These are phyloP conservation scores for Orbilia blumenaviensis DNA, from an alignment of 2,329 filamentous ascomycete species.

Conservation along the genomic window DNA sequence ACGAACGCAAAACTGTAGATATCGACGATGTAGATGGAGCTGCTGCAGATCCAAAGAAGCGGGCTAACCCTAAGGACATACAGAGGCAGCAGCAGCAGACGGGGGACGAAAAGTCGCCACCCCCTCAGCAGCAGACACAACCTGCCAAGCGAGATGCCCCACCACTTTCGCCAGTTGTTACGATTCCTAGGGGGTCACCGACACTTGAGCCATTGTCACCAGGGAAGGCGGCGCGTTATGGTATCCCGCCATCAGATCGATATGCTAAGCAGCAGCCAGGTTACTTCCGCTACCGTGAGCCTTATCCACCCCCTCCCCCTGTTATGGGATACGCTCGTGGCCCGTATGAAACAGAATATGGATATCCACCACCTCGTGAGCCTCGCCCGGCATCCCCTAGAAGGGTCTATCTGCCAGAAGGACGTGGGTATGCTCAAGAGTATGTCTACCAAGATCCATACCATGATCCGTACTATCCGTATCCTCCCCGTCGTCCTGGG, in stretches of 20 bases:
- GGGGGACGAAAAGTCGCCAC: constrained; percentile 21
- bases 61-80: constrained; percentile 29
- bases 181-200: constrained; percentile 40
- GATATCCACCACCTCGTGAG: constrained; percentile 35
- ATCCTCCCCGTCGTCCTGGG: constrained; percentile 23
- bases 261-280: constrained; percentile 30
- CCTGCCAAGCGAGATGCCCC: constrained; percentile 39
- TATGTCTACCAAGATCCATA: constrained; percentile 49
- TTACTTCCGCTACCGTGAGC: constrained; percentile 45
- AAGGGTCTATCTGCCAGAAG: constrained; percentile 37
- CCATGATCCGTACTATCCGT: constrained; percentile 41
- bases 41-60: constrained; percentile 19
- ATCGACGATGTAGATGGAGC: constrained; percentile 34
- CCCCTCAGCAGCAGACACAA: constrained; percentile 1
- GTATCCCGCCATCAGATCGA: constrained; percentile 26
- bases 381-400: constrained; percentile 32
- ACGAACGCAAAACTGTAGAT: constrained; percentile 37
- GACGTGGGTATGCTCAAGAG: constrained; percentile 41
- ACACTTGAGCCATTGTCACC: constrained; percentile 43
- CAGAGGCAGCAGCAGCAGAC: background rate
- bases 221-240: constrained; percentile 32
- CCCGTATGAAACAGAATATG: constrained; percentile 40
- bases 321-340: constrained; percentile 37
- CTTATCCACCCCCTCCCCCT: constrained; percentile 29
- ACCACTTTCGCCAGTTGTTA: constrained; percentile 41